Conservation (phyloP, 139 green algal species). For the Asterochloris sp. region DNA sequence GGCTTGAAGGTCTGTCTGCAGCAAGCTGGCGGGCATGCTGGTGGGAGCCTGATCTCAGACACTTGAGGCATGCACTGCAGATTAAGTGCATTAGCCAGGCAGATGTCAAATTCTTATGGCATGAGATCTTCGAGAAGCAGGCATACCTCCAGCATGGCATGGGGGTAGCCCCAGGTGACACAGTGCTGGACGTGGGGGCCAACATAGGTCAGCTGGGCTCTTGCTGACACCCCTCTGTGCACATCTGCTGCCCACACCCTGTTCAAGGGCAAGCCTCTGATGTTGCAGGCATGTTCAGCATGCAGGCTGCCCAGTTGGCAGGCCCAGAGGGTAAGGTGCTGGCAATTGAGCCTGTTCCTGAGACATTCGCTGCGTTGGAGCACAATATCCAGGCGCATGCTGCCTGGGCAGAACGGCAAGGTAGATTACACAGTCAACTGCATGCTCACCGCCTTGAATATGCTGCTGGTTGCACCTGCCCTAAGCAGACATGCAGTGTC, state of each 20-base stretch:
- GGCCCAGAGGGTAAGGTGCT: conserved; percentile 23
- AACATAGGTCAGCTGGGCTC: conserved; percentile 32
- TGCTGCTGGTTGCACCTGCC: background rate
- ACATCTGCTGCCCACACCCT: background rate
- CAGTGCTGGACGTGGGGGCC: conserved; percentile 48
- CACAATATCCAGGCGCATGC: conserved; percentile 25
- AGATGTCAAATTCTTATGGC: conserved; percentile 29
- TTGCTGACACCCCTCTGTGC: background rate
- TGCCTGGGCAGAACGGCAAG: conserved; percentile 6
- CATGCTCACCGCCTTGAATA: background rate
- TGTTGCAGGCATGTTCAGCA: conserved; percentile 29
- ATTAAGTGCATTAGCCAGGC: conserved; percentile 19
- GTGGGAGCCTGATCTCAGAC: background rate
- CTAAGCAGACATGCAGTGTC: background rate
- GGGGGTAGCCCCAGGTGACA: conserved; percentile 8
- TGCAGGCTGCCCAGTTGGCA: conserved; percentile 23
- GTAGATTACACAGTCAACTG: background rate
- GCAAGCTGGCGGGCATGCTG: background rate
- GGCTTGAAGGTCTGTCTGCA: conserved; percentile 1
- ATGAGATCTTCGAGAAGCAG: conserved; percentile 27
- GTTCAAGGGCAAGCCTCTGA: background rate
- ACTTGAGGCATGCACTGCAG: background rate
- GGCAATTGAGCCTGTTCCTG: conserved; percentile 25
- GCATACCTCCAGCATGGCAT: conserved; percentile 29
- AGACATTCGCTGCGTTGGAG: background rate